Conservation (phyloP, 768 basidiomycete genomes). For the Piloderma croceum region DNA sequence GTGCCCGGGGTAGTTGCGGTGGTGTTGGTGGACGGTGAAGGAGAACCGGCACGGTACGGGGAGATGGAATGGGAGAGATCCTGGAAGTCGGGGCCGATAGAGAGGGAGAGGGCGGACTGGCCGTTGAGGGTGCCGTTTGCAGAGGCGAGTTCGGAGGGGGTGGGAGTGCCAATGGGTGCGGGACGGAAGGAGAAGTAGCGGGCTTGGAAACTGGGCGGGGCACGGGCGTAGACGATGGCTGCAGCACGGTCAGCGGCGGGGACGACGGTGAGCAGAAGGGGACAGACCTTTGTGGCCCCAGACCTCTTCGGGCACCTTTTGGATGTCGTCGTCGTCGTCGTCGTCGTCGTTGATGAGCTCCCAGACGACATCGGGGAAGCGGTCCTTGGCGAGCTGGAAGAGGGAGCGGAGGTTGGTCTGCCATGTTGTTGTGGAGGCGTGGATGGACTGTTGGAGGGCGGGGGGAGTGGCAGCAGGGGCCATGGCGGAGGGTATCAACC, state of each 20-base stretch:
- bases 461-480: conserved; percentile 32
- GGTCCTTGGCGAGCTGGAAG: conserved; percentile 79
- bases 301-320: conserved; percentile 42
- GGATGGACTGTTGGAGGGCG: conserved; percentile 58
- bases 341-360: conserved; percentile 51
- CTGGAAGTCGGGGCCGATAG: conserved; percentile 37
- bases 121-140: conserved; percentile 46
- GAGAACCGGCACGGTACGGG: conserved; percentile 40
- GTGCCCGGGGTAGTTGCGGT: too few relatives aligned
- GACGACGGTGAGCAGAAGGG: background rate
- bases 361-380: conserved; percentile 98
- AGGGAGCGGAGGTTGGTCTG: conserved; percentile 72
- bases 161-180: conserved; percentile 47
- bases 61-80: conserved; percentile 41
- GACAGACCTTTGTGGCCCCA: conserved; percentile 93
- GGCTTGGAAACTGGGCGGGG: conserved; percentile 85
- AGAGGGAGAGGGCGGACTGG: conserved; percentile 58
- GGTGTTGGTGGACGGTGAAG: conserved; percentile 39
- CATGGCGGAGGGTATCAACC: conserved; percentile 1
- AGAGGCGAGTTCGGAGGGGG: conserved; percentile 40
- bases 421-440: conserved; percentile 69
- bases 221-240: conserved; percentile 95
- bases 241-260: background rate
- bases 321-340: conserved; percentile 25
- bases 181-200: conserved; percentile 81